These are phyloP conservation scores for Boletus subcaerulescens DNA, from an alignment of 768 basidiomycete species.

Conservation along the genomic window DNA sequence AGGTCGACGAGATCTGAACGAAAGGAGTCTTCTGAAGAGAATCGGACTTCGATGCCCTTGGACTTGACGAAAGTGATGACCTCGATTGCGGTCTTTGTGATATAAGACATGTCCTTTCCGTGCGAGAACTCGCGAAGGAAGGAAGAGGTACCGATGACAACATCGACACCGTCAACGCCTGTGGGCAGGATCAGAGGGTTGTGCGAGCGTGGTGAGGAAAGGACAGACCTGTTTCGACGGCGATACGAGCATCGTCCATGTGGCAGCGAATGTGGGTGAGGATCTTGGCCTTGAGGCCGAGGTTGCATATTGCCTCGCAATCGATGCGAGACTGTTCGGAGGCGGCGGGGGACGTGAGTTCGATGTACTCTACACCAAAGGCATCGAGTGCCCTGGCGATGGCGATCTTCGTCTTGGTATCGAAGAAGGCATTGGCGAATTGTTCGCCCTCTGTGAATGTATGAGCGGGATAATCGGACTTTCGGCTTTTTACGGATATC, in stretches of 20 bases:
- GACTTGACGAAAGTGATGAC: conserved; percentile 99
- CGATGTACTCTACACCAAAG: conserved; percentile 99
- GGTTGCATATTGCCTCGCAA: conserved; percentile 99
- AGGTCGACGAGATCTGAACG: conserved; percentile 99
- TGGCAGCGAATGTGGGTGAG: conserved; percentile 99
- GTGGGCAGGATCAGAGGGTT: conserved; percentile 1
- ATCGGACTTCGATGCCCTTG: conserved; percentile 99
- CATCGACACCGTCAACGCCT: conserved; percentile 99
- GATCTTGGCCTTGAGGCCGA: conserved; percentile 94
- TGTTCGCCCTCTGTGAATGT: conserved; percentile 84
- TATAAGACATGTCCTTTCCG: conserved; percentile 99
- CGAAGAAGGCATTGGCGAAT: conserved; percentile 99
- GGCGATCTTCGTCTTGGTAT: conserved; percentile 99
- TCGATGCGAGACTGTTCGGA: conserved; percentile 92
- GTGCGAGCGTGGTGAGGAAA: background rate
- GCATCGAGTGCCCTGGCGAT: conserved; percentile 98
- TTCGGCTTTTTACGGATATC: conserved; percentile 1
- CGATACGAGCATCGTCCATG: conserved; percentile 98
- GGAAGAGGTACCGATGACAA: conserved; percentile 98
- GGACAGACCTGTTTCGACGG: conserved; percentile 90
- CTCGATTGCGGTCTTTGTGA: conserved; percentile 98
- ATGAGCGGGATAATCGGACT: conserved; percentile 14
- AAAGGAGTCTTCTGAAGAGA: conserved; percentile 99
- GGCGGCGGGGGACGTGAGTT: conserved; percentile 96
- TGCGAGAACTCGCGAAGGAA: conserved; percentile 99